phyloP scores from a whole-genome alignment of 768 basidiomycete species.

The Asterophora parasitica region DNA sequence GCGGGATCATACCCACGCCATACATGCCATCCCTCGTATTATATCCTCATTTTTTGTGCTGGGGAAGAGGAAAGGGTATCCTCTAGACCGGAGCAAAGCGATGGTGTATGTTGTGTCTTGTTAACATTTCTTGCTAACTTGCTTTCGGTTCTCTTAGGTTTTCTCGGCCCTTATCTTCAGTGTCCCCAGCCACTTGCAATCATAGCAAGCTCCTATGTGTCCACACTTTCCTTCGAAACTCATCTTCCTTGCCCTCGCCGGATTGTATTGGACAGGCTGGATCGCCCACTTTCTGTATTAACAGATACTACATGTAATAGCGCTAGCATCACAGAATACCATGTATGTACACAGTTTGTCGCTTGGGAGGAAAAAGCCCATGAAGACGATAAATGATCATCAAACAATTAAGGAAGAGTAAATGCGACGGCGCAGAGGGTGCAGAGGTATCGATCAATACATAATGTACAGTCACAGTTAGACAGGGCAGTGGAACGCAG shows the following conservation, averaged over 20 bases:
- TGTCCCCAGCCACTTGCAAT: conserved; percentile 17
- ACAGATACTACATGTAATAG: conserved; percentile 1
- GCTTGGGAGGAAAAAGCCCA: no score
- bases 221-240: background rate
- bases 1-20: no score
- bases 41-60: no score
- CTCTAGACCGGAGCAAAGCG: no score
- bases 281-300: background rate
- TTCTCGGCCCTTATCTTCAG: conserved; percentile 21
- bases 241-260: background rate
- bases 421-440: background rate
- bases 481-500: background rate
- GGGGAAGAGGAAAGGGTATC: no score
- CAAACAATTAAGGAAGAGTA: conserved; percentile 1
- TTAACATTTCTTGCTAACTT: background rate
- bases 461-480: background rate
- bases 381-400: no score
- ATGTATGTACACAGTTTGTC: no score
- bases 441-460: conserved; percentile 6
- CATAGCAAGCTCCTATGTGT: background rate
- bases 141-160: conserved; percentile 6
- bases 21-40: background rate
- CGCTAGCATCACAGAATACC: background rate
- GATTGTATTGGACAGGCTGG: background rate
- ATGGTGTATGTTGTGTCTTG: no score